These are phyloP conservation scores for Curvularia sp. DNA, from an alignment of 2,329 filamentous ascomycete species.

Conservation along the genomic window DNA sequence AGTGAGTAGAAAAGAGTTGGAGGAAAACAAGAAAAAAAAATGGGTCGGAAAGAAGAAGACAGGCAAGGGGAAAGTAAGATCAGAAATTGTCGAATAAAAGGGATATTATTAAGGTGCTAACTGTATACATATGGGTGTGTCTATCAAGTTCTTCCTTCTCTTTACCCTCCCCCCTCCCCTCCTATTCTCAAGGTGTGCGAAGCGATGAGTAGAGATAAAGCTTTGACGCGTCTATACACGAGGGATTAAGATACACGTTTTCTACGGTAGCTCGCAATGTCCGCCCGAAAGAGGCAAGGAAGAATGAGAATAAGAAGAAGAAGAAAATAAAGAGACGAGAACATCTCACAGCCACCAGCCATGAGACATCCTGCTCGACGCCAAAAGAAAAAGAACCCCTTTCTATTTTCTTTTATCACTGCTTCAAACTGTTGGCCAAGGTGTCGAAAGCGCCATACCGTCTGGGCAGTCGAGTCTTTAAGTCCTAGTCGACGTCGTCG, in stretches of 20 bases:
- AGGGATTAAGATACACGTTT: neutral
- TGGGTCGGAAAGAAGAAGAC: no score
- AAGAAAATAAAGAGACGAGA: neutral
- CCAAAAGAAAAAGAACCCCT: neutral
- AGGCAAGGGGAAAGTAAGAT: no score
- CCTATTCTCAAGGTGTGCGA: neutral
- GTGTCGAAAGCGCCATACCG: neutral
- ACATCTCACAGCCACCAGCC: neutral
- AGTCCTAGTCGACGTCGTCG: slow-evolving; percentile 47
- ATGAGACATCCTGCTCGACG: neutral
- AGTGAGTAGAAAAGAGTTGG: no score
- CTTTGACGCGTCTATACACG: neutral
- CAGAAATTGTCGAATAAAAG: neutral
- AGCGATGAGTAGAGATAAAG: neutral
- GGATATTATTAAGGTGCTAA: neutral
- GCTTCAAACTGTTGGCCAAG: slow-evolving; percentile 5
- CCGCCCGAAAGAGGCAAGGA: neutral
- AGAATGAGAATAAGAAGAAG: neutral
- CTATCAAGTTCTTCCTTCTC: neutral
- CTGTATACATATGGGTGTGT: neutral
- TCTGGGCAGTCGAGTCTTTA: slow-evolving; percentile 1
- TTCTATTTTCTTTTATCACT: neutral
- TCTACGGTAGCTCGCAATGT: neutral
- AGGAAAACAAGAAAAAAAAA: no score
- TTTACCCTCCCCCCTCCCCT: neutral